Base-by-base conservation (phyloP, 257 asterid genomes). In the Hygrophila difformis region DNA sequence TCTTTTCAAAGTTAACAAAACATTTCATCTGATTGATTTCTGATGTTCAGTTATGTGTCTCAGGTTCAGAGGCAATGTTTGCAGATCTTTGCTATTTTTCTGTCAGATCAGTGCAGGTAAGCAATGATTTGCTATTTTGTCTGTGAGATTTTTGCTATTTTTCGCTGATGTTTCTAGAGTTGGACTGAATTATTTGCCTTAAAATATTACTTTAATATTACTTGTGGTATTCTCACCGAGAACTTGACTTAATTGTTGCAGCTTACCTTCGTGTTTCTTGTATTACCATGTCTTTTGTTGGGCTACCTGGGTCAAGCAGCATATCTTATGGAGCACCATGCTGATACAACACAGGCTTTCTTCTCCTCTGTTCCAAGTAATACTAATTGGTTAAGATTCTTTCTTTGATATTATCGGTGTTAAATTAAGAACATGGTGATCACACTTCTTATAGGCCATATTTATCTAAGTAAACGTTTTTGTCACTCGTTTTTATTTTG, bases 271-370 rank as follows among this genome's bases (percentile, higher is more conserved):
- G 66, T 77, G 63, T 68, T 83, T 56, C 83, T 91, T 47, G 97
- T 91, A 58, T 75, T 91, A 53, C 99, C 99, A 44, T 91, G 99
- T 79, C 97, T 91, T 74, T 67, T 91, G 37, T 51, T 91, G 95
- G 99, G 99, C 50, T 91, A 91, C 76, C 81, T 91, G 70, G 99
- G 99, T 56, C 99, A 91, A 81, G 99, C 99, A 39, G 99, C 99
- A 35, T 91, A 87, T 68, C 94, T 91, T 57, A 81, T 91, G 99
- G 93, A 76, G 79, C 74, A 91, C 64, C 97, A 87, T 20, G 88
- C 84, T 12, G 99, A 91, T 72, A 87, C 99, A 44, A 87, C 97
- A 44, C 95, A 91, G 72, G 97, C 95, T 60, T 91, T 91, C 81
- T 91, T 91, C 70, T 67, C 94, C 51, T 83, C 97, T 57, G 77